Conservation (phyloP, 306 rosid genomes). For the Begonia peltatifolia region DNA sequence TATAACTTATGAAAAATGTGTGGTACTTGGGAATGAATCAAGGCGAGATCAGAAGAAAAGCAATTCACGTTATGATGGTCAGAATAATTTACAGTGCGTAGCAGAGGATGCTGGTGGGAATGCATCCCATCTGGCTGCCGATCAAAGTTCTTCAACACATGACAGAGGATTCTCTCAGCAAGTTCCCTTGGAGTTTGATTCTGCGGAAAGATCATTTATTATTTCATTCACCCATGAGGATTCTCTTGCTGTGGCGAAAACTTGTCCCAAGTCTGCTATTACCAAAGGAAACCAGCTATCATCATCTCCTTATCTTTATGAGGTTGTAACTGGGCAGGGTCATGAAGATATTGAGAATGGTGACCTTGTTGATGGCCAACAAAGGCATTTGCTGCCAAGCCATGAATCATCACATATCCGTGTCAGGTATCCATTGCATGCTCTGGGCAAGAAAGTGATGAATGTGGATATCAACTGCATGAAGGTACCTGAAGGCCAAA, state of each 20-base stretch:
- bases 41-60: constrained; percentile 18
- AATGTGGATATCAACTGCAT: constrained; percentile 33
- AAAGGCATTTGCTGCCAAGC: constrained; percentile 5
- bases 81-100: constrained; percentile 15
- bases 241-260: constrained; percentile 19
- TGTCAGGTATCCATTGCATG: constrained; percentile 36
- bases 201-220: constrained; percentile 20
- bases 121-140: constrained; percentile 26
- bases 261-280: constrained; percentile 19
- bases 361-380: constrained; percentile 10
- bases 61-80: constrained; percentile 21
- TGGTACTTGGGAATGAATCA: constrained; percentile 18
- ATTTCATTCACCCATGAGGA: constrained; percentile 17
- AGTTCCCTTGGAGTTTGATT: constrained; percentile 18
- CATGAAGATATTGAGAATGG: neutral
- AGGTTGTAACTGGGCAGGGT: constrained; percentile 23
- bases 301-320: constrained; percentile 31
- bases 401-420: constrained; percentile 28
- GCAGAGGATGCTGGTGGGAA: constrained; percentile 27
- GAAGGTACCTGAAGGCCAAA: constrained; percentile 16
- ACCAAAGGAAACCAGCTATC: constrained; percentile 30
- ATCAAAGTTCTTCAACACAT: constrained; percentile 34
- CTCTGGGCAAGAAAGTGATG: constrained; percentile 29
- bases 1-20: constrained; percentile 10
- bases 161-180: constrained; percentile 23